Base-by-base conservation (phyloP, 768 basidiomycete species). In the Gymnopilus dilepis region DNA sequence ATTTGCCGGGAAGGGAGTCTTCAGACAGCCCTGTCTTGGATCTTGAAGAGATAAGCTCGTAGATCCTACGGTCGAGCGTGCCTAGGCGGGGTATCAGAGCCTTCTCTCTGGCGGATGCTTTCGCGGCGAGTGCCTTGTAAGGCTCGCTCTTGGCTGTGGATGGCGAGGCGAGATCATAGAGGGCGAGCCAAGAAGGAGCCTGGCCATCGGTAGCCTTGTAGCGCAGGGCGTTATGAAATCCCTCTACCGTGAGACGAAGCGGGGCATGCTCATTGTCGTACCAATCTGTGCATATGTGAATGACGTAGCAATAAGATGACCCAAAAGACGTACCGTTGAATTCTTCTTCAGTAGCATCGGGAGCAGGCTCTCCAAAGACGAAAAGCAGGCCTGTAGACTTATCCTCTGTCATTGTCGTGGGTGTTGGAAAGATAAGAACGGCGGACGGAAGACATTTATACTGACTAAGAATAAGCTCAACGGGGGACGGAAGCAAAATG, bases 261-360 rank as follows among this genome's bases (percentile, higher is more conserved):
- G 75, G 75, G 31, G 64, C 72, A 50, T 77, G 77, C 59, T 76
- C 75, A 31, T 72, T 73, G 52, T 75, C 73, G 67, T 76, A 77
- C 74, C 76, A 78, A 47, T 75, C 77, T 78, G 47, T 17, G 22
- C 43, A 24, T 17, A 22, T 13, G 22, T 51, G 22, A 38, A 24
- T 50, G 8, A 34, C 4, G 11, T 9, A 31, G 5, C 4, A 30
- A 22, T 33, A 59, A 2, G 17, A 42, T 21, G 19, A 12, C 19
- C 13, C 9, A 26, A 17, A 19, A 21, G 9, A 61, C 42, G n/a
- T 56, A 77, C 77, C 74, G 52, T 74, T 75, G 56, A 78, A 73
- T 15, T 74, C 70, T 1, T 68, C 67, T 50, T 74, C 74, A 7
- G 68, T 24, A 11, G 77, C 72, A 4, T 70, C 59, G 15, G 65